Evolutionary conservation across 2,329 filamentous ascomycete species (phyloP), one percentile per base, ranked within the genome.

Genomic region (Alternaria atra): DNA sequence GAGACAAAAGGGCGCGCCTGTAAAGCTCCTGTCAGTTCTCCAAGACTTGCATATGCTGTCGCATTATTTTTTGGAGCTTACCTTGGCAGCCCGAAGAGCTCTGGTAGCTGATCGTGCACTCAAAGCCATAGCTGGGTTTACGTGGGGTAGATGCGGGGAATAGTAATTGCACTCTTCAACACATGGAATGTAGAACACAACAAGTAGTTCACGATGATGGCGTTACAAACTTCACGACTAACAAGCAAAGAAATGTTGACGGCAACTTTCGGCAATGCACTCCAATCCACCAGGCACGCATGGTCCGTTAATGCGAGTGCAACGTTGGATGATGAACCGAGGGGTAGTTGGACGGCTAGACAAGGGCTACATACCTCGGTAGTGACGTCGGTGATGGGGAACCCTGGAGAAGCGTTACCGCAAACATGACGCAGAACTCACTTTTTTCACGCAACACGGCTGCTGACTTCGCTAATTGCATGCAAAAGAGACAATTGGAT

Each of bases 81-180:
- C 90, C 82, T 87, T 87, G 60, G 90, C 78, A 70, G 85, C 86
- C 79, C 87, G 84, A 69, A 91, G 79, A 71, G 88, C 89, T 80
- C 86, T 84, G 43, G 87, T 83, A 56, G 89, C 87, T 68, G 84
- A 83, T 78, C 87, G 85, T 59, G 89, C 79, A 71, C 86, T 89
- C 78, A 91, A 82, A 55, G 89, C 86, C 90, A 92, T 91, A 63
- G 73, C 78, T 71, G 48, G 35, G 34, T 65, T 63, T 60, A 57
- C 66, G 71, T 69, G 73, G 72, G 73, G 70, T 72, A 73, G 68
- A 64, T 67, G 70, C 59, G 67, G 70, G 68, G 63, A 66, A 67
- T 57, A 12, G 30, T 50, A 61, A 55, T 57, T 65, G 63, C 32
- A 52, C 55, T 43, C 59, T 59, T 61, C 46, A 65, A 54, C 57